Percentiles rank a stretch among this genome's conserved stretches.
Conservation (phyloP, 2,329 filamentous ascomycete genomes). For the Calcarisporium arbuscula region DNA sequence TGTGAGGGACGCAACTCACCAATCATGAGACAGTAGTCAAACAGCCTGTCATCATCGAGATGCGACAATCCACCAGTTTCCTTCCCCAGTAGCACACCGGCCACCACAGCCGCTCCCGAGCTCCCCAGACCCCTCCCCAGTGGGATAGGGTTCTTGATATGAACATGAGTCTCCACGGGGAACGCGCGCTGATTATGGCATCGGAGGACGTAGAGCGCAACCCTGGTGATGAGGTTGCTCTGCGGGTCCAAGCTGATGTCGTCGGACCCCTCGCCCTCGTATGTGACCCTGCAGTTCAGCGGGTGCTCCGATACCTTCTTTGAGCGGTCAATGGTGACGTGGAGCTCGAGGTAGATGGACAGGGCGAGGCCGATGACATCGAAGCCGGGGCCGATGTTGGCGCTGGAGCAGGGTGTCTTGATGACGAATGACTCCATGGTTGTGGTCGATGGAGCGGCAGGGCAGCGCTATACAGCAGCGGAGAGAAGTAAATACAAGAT, state of each 20-base stretch:
- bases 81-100: conserved; percentile 87
- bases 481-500: too few relatives aligned
- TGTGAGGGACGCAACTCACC: conserved; percentile 40
- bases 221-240: conserved; percentile 87
- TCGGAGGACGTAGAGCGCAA: conserved; percentile 87
- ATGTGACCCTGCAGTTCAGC: conserved; percentile 84
- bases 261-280: conserved; percentile 69
- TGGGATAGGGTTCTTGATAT: conserved; percentile 93
- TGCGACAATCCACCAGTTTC: conserved; percentile 73
- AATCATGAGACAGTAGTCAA: conserved; percentile 98
- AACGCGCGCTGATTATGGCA: conserved; percentile 85
- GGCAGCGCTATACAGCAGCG: too few relatives aligned
- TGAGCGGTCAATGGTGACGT: conserved; percentile 66
- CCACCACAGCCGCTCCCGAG: conserved; percentile 90
- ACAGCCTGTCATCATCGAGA: conserved; percentile 71
- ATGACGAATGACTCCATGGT: conserved; percentile 60
- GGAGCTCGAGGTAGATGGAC: conserved; percentile 86
- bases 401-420: conserved; percentile 86
- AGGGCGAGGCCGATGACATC: conserved; percentile 95
- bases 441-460: conserved; percentile 10
- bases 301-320: conserved; percentile 49
- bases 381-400: conserved; percentile 96
- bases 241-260: conserved; percentile 80
- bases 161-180: conserved; percentile 79
- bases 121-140: conserved; percentile 90